Base-by-base conservation (phyloP, 2,329 filamentous ascomycete genomes). In the Aureobasidium vineae region DNA sequence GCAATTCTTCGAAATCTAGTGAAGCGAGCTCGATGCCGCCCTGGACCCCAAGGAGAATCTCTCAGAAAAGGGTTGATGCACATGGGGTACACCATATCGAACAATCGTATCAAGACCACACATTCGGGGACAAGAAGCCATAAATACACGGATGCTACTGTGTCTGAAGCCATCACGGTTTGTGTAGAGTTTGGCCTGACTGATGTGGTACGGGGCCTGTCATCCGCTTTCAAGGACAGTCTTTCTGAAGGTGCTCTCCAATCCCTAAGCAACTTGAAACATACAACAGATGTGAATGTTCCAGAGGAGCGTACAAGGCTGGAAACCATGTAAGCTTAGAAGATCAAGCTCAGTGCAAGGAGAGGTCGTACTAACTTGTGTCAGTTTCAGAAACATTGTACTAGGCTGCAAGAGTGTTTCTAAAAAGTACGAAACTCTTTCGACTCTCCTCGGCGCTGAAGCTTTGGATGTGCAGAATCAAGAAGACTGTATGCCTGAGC, bases 401-500 rank as follows among this genome's bases (percentile, higher is more conserved):
- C 54, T 43, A 23, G 40, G 40, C 40, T 33, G 43, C 10, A 59
- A 45, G 31, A 59, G 23, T 45, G 54, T 59, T 40, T 59, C 54
- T 13, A 45, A 45, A 11, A 43, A 45, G 54, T 59, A 59, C 19
- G 40, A 59, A 11, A 38, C n/a, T 6, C 54, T 59, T n/a, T 59
- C 54, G 8, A 16, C n/a, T 33, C 26, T 59, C 8, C 3, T 59
- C 7, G 54, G 26, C 10, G 40, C 16, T 33, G 54, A 59, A 10
- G 40, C 54, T 31, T 45, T 59, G 26, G 26, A n/a, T 26, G 38
- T 59, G 5, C 23, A 31, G 11, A 59, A 59, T 6, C 21, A 41
- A 40, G 53, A 56, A 36, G 23, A 45, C 15, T 43, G 21, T 11
- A 33, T 45, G 54, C 54, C 54, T 15, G 54, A 59, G 40, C 40